Percentiles rank a stretch among this genome's conserved stretches.
Conservation (phyloP, 2,329 filamentous ascomycete genomes). For the Cladosporium sp. region DNA sequence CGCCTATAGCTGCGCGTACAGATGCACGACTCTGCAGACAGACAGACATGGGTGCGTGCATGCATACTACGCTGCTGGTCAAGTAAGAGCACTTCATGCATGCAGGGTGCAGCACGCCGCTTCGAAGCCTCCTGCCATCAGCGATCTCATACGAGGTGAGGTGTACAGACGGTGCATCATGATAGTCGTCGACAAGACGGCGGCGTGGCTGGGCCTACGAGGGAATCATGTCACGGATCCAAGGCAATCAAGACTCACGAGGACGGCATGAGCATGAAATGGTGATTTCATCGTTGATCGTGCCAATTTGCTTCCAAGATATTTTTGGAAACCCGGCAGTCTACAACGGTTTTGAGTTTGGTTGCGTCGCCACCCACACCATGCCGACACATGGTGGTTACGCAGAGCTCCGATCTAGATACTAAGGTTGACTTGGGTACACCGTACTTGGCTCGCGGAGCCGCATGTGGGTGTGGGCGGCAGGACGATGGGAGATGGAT, state of each 20-base stretch:
- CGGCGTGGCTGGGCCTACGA: background rate
- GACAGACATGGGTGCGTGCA: background rate
- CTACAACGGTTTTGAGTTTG: slow-evolving; percentile 1
- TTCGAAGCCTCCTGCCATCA: slow-evolving; percentile 6
- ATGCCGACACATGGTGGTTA: slow-evolving; percentile 5
- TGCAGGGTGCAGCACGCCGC: slow-evolving; percentile 1
- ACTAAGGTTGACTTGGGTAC: background rate
- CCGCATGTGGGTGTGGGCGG: slow-evolving; percentile 7
- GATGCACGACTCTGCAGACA: slow-evolving; percentile 1
- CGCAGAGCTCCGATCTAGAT: slow-evolving; percentile 5
- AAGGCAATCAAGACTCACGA: background rate
- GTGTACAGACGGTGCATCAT: background rate
- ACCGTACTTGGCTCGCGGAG: slow-evolving; percentile 11
- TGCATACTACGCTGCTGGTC: background rate
- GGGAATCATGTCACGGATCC: background rate
- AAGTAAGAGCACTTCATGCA: slow-evolving; percentile 6
- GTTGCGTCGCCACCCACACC: background rate
- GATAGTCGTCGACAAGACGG: background rate
- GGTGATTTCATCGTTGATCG: slow-evolving; percentile 8
- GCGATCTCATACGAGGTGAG: background rate
- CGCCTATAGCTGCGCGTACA: slow-evolving; percentile 3
- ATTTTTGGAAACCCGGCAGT: slow-evolving; percentile 11
- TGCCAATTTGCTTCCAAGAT: background rate
- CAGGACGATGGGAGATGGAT: background rate
- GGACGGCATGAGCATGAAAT: background rate